Percentiles rank a stretch among this genome's conserved stretches.
Evolutionary conservation across 805 yeast genomes (phyloP).

Genomic region (Saccharomycopsis guyanensis): DNA sequence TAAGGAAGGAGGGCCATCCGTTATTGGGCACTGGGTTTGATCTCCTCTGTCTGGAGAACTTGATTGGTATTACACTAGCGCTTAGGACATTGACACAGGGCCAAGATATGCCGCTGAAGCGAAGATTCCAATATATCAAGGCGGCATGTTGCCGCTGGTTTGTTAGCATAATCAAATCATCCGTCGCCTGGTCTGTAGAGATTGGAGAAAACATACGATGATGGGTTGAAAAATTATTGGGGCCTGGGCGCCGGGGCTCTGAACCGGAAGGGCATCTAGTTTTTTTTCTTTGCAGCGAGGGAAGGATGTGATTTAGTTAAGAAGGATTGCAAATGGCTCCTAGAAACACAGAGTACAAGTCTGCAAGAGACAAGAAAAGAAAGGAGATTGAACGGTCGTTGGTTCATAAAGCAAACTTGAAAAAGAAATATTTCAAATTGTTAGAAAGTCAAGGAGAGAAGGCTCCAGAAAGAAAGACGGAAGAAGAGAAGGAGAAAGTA

Average conservation of each 20-base stretch:
- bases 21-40: no score
- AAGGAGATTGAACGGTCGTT: slow-evolving; percentile 73
- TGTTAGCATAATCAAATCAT: neutral
- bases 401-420: slow-evolving; percentile 70
- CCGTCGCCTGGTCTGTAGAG: neutral
- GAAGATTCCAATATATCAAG: neutral
- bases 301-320: neutral
- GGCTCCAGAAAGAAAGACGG: slow-evolving; percentile 35
- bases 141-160: neutral
- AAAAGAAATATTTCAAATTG: slow-evolving; percentile 74
- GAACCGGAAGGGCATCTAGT: neutral
- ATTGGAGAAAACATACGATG: neutral
- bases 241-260: neutral
- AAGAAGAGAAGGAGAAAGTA: slow-evolving; percentile 10
- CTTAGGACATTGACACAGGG: no score
- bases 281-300: no score
- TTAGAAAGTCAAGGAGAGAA: slow-evolving; percentile 62
- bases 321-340: neutral
- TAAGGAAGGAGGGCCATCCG: no score
- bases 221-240: neutral
- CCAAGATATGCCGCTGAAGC: neutral
- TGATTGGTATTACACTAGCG: no score
- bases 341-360: neutral
- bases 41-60: no score
- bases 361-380: slow-evolving; percentile 28